Conservation (phyloP, 1,139 yeast genomes). For the Geotrichum candidum region DNA sequence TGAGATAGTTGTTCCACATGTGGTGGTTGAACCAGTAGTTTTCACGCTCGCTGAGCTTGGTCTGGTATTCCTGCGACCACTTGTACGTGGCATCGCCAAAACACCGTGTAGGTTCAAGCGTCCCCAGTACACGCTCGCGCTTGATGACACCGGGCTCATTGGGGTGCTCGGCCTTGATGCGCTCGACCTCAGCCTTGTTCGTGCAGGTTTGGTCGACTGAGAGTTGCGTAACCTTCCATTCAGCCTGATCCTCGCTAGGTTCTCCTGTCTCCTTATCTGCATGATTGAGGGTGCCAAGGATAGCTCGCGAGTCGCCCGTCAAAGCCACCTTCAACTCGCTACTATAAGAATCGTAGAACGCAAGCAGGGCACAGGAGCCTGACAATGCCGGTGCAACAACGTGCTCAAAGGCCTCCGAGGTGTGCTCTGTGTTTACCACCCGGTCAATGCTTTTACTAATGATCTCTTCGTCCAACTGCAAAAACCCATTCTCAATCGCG, state of each 20-base stretch:
- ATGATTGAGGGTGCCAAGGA: conserved; percentile 61
- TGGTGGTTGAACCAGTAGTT: neutral
- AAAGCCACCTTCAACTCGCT: conserved; percentile 80
- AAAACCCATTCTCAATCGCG: conserved; percentile 77
- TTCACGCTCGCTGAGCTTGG: conserved; percentile 24
- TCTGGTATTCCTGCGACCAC: conserved; percentile 71
- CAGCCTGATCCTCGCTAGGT: conserved; percentile 37
- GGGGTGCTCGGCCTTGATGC: conserved; percentile 85
- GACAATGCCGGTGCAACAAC: conserved; percentile 86
- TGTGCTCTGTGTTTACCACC: conserved; percentile 54
- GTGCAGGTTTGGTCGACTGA: conserved; percentile 94
- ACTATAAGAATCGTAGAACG: conserved; percentile 76
- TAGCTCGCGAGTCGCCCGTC: conserved; percentile 93
- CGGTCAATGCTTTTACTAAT: conserved; percentile 69
- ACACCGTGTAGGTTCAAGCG: conserved; percentile 93
- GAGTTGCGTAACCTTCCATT: conserved; percentile 84
- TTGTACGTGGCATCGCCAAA: conserved; percentile 97
- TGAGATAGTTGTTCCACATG: conserved; percentile 32
- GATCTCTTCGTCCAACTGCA: conserved; percentile 78
- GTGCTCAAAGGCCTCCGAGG: conserved; percentile 59
- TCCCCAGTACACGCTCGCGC: conserved; percentile 80
- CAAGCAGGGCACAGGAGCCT: conserved; percentile 87
- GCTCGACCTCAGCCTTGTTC: conserved; percentile 76
- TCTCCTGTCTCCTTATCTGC: neutral
- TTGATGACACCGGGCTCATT: conserved; percentile 76